phyloP scores from a whole-genome alignment of 108 stramenopile genomes.

The Mediolabrus comicus region DNA sequence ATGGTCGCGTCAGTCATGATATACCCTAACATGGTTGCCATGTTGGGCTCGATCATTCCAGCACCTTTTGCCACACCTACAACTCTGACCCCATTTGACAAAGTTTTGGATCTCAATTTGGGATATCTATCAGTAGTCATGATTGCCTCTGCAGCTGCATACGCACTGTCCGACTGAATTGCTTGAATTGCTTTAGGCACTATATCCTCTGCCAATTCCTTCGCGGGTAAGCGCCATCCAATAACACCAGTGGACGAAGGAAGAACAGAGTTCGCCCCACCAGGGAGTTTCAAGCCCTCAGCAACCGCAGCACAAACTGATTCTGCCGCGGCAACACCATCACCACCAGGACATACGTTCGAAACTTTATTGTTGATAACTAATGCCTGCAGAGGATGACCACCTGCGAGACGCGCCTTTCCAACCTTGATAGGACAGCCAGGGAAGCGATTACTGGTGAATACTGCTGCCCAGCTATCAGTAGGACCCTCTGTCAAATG shows the following conservation, averaged over 20 bases:
- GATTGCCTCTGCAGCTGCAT: slow-evolving; percentile 85
- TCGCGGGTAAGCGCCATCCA: slow-evolving; percentile 95
- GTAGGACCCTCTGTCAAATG: slow-evolving; percentile 82
- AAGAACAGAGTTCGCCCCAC: slow-evolving; percentile 72
- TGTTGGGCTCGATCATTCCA: slow-evolving; percentile 99
- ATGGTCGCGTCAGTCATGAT: slow-evolving; percentile 91
- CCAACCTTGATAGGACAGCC: slow-evolving; percentile 93
- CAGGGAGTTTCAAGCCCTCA: slow-evolving; percentile 63
- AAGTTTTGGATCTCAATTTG: slow-evolving; percentile 75
- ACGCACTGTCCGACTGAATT: slow-evolving; percentile 75
- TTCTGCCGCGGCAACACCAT: slow-evolving; percentile 87
- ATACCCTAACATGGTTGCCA: slow-evolving; percentile 97
- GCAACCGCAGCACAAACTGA: slow-evolving; percentile 87
- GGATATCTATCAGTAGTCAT: slow-evolving; percentile 89
- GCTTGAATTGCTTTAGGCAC: slow-evolving; percentile 74
- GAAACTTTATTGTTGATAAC: slow-evolving; percentile 97
- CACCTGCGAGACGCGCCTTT: slow-evolving; percentile 66
- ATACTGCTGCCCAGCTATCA: slow-evolving; percentile 88
- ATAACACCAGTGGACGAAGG: slow-evolving; percentile 96
- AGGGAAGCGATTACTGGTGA: slow-evolving; percentile 88
- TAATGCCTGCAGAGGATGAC: slow-evolving; percentile 84
- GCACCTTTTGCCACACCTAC: slow-evolving; percentile 95
- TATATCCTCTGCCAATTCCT: slow-evolving; percentile 78
- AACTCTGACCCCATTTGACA: slow-evolving; percentile 76
- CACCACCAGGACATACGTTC: slow-evolving; percentile 92